These are phyloP conservation scores for Annulohypoxylon bovei DNA, from an alignment of 495 filamentous ascomycete species.

Conservation along the genomic window DNA sequence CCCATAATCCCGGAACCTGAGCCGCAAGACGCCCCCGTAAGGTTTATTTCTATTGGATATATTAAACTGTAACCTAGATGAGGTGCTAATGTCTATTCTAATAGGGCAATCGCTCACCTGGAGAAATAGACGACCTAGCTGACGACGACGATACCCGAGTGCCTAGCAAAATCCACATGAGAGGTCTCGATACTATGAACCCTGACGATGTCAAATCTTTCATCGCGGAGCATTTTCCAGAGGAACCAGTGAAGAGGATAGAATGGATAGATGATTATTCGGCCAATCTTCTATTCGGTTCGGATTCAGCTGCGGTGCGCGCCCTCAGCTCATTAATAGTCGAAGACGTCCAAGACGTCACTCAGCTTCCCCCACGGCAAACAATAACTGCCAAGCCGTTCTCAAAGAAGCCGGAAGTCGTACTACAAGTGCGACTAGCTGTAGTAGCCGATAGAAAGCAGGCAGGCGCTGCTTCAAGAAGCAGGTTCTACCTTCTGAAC, in stretches of 20 bases:
- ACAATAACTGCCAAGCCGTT: slow-evolving; percentile 69
- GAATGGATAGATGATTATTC: slow-evolving; percentile 98
- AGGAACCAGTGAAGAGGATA: slow-evolving; percentile 65
- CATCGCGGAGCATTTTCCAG: slow-evolving; percentile 68
- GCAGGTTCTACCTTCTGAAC: slow-evolving; percentile 90
- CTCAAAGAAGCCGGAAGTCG: slow-evolving; percentile 71
- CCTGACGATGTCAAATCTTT: slow-evolving; percentile 80
- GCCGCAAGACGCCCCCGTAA: slow-evolving; percentile 48
- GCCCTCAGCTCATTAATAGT: slow-evolving; percentile 74
- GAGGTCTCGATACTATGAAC: slow-evolving; percentile 82
- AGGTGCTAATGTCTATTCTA: slow-evolving; percentile 27
- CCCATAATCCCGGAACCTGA: slow-evolving; percentile 56
- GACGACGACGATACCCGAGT: slow-evolving; percentile 45
- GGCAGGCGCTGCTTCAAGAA: slow-evolving; percentile 76
- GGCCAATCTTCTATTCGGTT: slow-evolving; percentile 82
- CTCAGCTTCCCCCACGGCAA: slow-evolving; percentile 62
- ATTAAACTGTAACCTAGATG: not conserved
- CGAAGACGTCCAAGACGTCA: slow-evolving; percentile 53
- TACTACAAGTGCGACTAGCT: slow-evolving; percentile 77
- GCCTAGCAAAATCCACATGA: slow-evolving; percentile 78
- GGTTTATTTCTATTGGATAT: slow-evolving; percentile 24
- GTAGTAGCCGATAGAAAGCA: slow-evolving; percentile 81
- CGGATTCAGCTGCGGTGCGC: slow-evolving; percentile 69
- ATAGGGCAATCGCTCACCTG: slow-evolving; percentile 50
- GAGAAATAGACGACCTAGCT: slow-evolving; percentile 44